Conservation (phyloP, 1,139 yeast genomes). For the Pichia sp. region DNA sequence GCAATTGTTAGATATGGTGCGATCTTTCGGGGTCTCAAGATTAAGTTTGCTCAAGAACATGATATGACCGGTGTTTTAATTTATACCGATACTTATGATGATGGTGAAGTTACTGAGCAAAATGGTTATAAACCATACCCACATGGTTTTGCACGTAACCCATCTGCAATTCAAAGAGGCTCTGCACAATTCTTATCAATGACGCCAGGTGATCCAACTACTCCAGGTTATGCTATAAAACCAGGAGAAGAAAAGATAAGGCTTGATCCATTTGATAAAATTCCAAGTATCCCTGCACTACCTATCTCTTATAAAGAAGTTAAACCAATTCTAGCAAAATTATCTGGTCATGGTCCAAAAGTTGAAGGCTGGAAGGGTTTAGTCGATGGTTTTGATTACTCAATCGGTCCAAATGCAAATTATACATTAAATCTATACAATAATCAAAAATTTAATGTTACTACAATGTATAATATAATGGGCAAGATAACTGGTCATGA, state of each 20-base stretch:
- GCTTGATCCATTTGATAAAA: slow-evolving; percentile 41
- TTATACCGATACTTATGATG: slow-evolving; percentile 66
- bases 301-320: slow-evolving; percentile 58
- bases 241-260: slow-evolving; percentile 53
- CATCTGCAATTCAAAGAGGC: slow-evolving; percentile 73
- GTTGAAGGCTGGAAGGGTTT: slow-evolving; percentile 40
- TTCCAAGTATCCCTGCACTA: slow-evolving; percentile 56
- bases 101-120: slow-evolving; percentile 41
- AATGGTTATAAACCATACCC: slow-evolving; percentile 58
- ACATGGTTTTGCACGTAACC: slow-evolving; percentile 63
- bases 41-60: slow-evolving; percentile 58
- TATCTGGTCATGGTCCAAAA: slow-evolving; percentile 50
- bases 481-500: slow-evolving; percentile 50
- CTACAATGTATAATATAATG: slow-evolving; percentile 56
- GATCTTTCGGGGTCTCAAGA: slow-evolving; percentile 60
- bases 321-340: slow-evolving; percentile 44
- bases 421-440: slow-evolving; percentile 45
- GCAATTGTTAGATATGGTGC: slow-evolving; percentile 57
- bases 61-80: slow-evolving; percentile 58
- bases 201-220: slow-evolving; percentile 84
- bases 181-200: slow-evolving; percentile 73
- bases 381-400: slow-evolving; percentile 37
- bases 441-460: slow-evolving; percentile 49
- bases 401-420: slow-evolving; percentile 55
- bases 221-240: slow-evolving; percentile 75